Conservation (phyloP, 768 basidiomycete species). For the Steccherinum ochraceum region DNA sequence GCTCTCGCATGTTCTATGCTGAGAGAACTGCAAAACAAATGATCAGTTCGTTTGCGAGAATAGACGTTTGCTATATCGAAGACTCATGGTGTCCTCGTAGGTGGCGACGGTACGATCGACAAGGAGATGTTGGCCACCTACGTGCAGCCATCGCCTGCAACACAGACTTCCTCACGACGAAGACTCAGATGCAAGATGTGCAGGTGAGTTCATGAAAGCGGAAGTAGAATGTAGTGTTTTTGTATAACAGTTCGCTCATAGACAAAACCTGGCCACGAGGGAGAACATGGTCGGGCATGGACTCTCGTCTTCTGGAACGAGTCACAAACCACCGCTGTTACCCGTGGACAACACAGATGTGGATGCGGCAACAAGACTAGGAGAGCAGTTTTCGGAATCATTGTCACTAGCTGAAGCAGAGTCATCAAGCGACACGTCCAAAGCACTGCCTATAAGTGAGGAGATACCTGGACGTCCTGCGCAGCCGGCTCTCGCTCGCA, state of each 20-base stretch:
- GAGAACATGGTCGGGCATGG: constrained; percentile 94
- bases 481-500: too few relatives aligned
- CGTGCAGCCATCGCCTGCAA: constrained; percentile 58
- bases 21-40: constrained; percentile 68
- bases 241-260: too few relatives aligned
- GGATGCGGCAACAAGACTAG: constrained; percentile 19
- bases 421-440: too few relatives aligned
- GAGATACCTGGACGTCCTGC: too few relatives aligned
- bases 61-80: constrained; percentile 4
- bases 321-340: neutral
- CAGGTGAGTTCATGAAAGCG: constrained; percentile 47
- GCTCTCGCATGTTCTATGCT: constrained; percentile 78
- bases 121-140: constrained; percentile 74
- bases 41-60: constrained; percentile 53
- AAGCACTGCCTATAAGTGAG: too few relatives aligned
- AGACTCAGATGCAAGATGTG: constrained; percentile 88
- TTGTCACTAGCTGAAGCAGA: constrained; percentile 51
- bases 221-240: too few relatives aligned
- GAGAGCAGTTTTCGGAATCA: constrained; percentile 31
- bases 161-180: constrained; percentile 50
- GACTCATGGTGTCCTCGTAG: constrained; percentile 37
- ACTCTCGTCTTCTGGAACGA: constrained; percentile 31
- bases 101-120: constrained; percentile 67
- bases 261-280: constrained; percentile 81
- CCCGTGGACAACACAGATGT: constrained; percentile 8